Base-by-base conservation (phyloP, 2,329 filamentous ascomycete genomes). In the Dothiorella sarmentorum region DNA sequence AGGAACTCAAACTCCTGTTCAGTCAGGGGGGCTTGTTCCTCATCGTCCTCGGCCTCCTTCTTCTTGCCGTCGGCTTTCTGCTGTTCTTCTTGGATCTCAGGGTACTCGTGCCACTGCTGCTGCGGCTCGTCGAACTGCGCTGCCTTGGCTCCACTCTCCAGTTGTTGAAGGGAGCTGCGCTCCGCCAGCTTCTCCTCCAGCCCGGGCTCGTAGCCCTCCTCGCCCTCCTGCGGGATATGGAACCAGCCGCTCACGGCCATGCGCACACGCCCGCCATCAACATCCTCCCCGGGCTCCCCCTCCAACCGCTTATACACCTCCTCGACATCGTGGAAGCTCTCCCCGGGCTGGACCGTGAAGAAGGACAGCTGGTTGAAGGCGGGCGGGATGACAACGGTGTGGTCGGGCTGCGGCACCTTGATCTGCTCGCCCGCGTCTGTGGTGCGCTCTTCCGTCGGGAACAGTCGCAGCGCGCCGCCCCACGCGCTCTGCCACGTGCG, bases 211-310 rank as follows among this genome's bases (percentile, higher is more conserved):
- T 88, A 99, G 42, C 94, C 94, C 24, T 96, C 91, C 73, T 99
- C 94, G 58, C 93, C 93, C 65, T 89, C 77, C 75, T 99, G 94
- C 0, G 94, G 94, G 63, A 99, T 97, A 74, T 99, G 94, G 73
- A 95, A 99, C 94, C 94, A 99, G 55, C 94, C 94, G 70, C 91
- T 96, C 69, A 99, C 96, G 52, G 94, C 94, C 93, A 99, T 97
- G 65, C 94, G 87, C 49, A 97, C 85, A 47, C 90, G 84, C 1
- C 87, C 88, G 17, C 88, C 87, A 60, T 92, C 83, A n/a, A n/a
- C n/a, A 69, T 82, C 72, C 81, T 82, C 57, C 85, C 82, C 74
- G 84, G n/a, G n/a, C n/a, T 83, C 66, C 78, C 82, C 70, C 78
- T 79, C 61, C 71, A 80, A 63, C 76, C 79, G 67, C 71, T 89